Conservation (phyloP, 78 protist species). For the Polysphondylium violaceum region DNA sequence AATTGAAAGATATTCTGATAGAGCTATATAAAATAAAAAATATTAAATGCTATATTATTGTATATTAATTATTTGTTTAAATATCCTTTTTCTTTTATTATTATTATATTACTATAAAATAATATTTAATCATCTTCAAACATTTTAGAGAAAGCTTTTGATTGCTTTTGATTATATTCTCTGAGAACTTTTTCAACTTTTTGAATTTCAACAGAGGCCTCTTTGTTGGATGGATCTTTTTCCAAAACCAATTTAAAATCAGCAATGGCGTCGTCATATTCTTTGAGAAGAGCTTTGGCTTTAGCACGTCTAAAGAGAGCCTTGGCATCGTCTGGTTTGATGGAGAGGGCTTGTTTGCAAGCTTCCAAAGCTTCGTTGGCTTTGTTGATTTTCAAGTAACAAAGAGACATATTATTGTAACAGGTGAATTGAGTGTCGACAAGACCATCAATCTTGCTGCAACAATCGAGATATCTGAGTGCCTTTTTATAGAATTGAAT, state of each 20-base stretch:
- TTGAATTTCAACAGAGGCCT: conserved; percentile 23
- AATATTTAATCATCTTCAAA: conserved; percentile 44
- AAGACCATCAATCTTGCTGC: conserved; percentile 28
- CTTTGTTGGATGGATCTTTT: conserved; percentile 20
- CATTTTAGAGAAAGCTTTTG: conserved; percentile 39
- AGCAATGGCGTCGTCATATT: conserved; percentile 35
- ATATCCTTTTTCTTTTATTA: too few relatives aligned
- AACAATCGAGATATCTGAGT: conserved; percentile 58
- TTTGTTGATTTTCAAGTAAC: conserved; percentile 16
- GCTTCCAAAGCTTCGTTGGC: neutral
- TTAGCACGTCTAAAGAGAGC: conserved; percentile 61
- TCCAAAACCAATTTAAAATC: conserved; percentile 30
- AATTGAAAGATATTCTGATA: too few relatives aligned
- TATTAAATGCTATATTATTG: too few relatives aligned
- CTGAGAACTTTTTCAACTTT: conserved; percentile 13
- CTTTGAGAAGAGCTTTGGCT: conserved; percentile 1
- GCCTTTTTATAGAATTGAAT: conserved; percentile 65
- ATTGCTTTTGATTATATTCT: neutral
- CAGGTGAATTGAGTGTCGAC: conserved; percentile 12
- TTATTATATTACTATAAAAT: too few relatives aligned
- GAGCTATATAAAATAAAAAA: too few relatives aligned
- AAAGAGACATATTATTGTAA: conserved; percentile 37
- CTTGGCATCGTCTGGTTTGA: conserved; percentile 32
- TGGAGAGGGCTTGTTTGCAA: conserved; percentile 6
- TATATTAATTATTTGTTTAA: too few relatives aligned